Evolutionary conservation across 768 basidiomycete species (phyloP), one percentile per base, ranked within the genome.

Genomic region (Gyrodon lividus): DNA sequence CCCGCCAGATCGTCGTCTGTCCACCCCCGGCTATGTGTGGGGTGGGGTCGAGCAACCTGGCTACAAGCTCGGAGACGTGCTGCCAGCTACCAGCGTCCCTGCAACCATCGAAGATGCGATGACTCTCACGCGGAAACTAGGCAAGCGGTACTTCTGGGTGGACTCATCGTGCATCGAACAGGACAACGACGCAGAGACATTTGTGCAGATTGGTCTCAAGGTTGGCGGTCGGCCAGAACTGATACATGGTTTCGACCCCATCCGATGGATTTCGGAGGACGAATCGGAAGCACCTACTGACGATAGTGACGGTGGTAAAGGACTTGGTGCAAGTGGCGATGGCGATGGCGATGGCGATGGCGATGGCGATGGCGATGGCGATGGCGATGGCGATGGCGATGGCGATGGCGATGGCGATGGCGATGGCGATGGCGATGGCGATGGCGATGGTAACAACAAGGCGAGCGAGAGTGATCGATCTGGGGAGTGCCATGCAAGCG

Each of bases 121-220:
- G 37, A 28, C 37, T 6, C 52, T 63, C 13, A 46, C 46, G 2
- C 59, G 43, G 12, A 23, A 23, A 7, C 52, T 61, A 13, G 55
- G 57, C 2, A 56, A 60, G 26, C 48, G 22, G 14, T 63, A 52
- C 43, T 49, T 55, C 33, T 64, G 59, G 59, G 53, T 37, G 0
- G 55, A 64, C 10, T 56, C 55, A 2, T 23, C 61, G 24, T 61
- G 55, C 37, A 64, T 63, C 14, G 34, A 60, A 14, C 56, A 60
- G 7, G 45, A 13, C 13, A n/a, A 59, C 20, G 12, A 4, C 12
- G 35, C 5, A 9, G 56, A 62, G 39, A 56, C 47, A 42, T n/a
- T 22, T 6, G 13, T 22, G 16, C 56, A 63, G 16, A 55, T 60
- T 10, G 33, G 50, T 3, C 22, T 59, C 38, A 61, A 26, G 24